Evolutionary conservation across 495 filamentous ascomycete species (phyloP).

Genomic region (Penicillium paradoxum): DNA sequence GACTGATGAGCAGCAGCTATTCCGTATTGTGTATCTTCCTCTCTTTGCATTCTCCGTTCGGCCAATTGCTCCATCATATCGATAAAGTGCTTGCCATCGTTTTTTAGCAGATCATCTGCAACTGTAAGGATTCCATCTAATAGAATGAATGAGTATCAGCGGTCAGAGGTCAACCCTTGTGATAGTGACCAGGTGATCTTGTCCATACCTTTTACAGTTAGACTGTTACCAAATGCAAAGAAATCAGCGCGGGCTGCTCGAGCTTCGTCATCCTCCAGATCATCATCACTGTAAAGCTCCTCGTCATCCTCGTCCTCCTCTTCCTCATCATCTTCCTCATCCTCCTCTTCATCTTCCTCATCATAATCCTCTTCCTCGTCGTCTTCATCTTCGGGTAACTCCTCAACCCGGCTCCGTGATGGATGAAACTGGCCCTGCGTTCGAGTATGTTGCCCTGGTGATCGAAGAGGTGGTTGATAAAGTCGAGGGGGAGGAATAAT

Average conservation of each 20-base stretch:
- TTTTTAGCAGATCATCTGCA: conserved; percentile 95
- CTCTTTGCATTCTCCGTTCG: conserved; percentile 92
- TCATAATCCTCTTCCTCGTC: conserved; percentile 52
- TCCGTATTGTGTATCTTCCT: conserved; percentile 78
- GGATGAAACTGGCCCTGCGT: conserved; percentile 48
- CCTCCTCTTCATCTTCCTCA: conserved; percentile 42
- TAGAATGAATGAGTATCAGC: conserved; percentile 23
- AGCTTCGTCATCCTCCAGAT: conserved; percentile 47
- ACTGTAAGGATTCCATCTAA: conserved; percentile 97
- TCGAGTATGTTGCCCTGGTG: conserved; percentile 40
- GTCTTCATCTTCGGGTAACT: conserved; percentile 62
- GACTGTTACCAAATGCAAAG: conserved; percentile 94
- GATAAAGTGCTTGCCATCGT: conserved; percentile 99
- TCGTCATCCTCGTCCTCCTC: conserved; percentile 46
- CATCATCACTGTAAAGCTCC: conserved; percentile 53
- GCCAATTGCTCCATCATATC: conserved; percentile 99
- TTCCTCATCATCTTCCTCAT: conserved; percentile 55
- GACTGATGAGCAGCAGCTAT: conserved; percentile 54
- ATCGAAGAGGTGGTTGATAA: conserved; percentile 43
- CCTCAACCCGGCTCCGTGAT: conserved; percentile 50
- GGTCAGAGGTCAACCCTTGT: not conserved
- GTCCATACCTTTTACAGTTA: conserved; percentile 87
- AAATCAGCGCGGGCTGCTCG: conserved; percentile 64
- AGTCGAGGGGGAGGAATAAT: conserved; percentile 62
- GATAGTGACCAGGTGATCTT: not conserved